Conservation (phyloP, 106 monocot genomes). For the Apostasia shenzhenica region DNA sequence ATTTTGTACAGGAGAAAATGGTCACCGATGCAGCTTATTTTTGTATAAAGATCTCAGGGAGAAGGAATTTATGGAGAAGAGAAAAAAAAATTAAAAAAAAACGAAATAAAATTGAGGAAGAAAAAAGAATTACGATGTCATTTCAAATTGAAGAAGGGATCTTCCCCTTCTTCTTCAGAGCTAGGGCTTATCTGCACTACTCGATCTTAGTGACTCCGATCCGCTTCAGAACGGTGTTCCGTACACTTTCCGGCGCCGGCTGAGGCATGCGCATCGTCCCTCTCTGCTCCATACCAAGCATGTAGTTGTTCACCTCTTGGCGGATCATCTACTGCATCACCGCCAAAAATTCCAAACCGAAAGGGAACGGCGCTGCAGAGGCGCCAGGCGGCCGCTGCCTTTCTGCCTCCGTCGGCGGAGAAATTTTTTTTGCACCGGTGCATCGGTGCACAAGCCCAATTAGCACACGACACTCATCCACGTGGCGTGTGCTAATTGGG, state of each 20-base stretch:
- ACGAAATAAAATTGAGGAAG: not conserved
- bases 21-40: not conserved
- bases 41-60: not conserved
- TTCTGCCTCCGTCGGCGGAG: not conserved
- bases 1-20: no score
- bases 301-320: conserved; percentile 27
- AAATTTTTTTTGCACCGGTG: no score
- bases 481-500: no score
- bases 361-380: conserved; percentile 4
- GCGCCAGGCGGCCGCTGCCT: not conserved
- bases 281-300: conserved; percentile 18
- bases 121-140: no score
- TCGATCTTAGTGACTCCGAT: conserved; percentile 32
- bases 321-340: conserved; percentile 44
- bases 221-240: conserved; percentile 12
- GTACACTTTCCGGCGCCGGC: conserved; percentile 8
- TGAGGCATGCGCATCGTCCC: conserved; percentile 1
- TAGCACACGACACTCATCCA: no score
- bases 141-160: not conserved
- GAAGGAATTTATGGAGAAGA: not conserved
- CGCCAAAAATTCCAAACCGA: conserved; percentile 15
- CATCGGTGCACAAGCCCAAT: no score
- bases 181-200: conserved; percentile 5
- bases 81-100: not conserved
- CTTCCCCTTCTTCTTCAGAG: no score